These are phyloP conservation scores for Lolium rigidum DNA, from an alignment of 176 grass and related monocot species.

Conservation along the genomic window DNA sequence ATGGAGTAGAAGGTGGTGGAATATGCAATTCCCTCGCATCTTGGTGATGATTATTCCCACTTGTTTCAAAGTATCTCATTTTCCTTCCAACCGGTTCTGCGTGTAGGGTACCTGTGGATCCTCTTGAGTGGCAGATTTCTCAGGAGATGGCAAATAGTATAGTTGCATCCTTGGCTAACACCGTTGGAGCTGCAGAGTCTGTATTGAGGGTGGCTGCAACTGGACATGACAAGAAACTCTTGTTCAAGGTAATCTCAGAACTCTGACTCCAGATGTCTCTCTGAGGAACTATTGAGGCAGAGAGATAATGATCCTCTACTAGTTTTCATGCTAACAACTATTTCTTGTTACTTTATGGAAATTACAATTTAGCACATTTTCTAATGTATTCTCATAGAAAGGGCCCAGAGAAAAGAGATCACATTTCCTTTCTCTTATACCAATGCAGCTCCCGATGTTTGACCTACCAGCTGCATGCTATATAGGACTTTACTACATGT, in stretches of 20 bases:
- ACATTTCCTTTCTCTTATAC: background rate
- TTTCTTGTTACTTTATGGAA: background rate
- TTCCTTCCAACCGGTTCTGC: slow-evolving; percentile 16
- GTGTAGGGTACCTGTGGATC: slow-evolving; percentile 93
- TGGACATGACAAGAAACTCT: slow-evolving; percentile 90
- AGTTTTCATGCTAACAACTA: background rate
- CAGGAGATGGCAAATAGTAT: slow-evolving; percentile 91
- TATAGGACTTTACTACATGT: background rate
- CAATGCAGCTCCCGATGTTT: background rate
- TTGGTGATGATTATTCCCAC: background rate
- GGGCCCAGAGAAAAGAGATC: background rate
- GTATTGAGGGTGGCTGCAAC: slow-evolving; percentile 91
- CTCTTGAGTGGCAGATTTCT: slow-evolving; percentile 95
- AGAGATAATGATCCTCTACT: background rate
- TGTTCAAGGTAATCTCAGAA: slow-evolving; percentile 72
- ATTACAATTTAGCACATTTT: background rate
- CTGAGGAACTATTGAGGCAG: background rate
- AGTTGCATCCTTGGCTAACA: slow-evolving; percentile 93
- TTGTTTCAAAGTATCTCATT: slow-evolving; percentile 2
- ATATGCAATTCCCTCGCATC: too few species aligned
- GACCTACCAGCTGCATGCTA: background rate
- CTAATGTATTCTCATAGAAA: background rate
- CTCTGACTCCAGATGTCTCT: background rate
- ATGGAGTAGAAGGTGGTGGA: too few species aligned
- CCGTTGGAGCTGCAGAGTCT: slow-evolving; percentile 87